Percentiles rank a stretch among this genome's conserved stretches.
Conservation (phyloP, 768 basidiomycete species). For the Myochromella boudieri region DNA sequence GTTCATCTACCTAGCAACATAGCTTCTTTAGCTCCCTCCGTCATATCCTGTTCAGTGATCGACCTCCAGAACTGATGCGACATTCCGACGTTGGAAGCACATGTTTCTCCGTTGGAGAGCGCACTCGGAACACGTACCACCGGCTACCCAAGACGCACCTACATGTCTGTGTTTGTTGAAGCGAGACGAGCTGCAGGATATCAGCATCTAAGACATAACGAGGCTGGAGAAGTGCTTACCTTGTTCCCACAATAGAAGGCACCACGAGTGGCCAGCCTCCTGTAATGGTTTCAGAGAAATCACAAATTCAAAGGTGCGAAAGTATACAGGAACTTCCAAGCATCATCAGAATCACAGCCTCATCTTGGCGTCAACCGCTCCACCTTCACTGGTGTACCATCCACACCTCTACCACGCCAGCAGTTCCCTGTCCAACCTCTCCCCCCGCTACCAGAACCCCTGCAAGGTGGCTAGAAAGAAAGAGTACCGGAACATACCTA, state of each 20-base stretch:
- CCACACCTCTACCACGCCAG: no score
- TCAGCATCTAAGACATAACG: no score
- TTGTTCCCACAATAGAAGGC: conserved; percentile 13
- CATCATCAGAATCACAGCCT: neutral
- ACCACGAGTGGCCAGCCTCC: conserved; percentile 11
- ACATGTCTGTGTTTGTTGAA: no score
- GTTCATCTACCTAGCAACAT: neutral
- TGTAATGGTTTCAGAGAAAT: conserved; percentile 17
- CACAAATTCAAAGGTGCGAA: conserved; percentile 8
- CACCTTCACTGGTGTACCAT: no score
- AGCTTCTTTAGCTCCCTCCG: neutral
- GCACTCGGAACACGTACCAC: neutral
- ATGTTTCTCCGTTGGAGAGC: neutral
- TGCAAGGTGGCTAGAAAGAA: no score
- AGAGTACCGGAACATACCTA: conserved; percentile 15
- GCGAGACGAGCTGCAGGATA: no score
- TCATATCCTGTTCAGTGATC: neutral
- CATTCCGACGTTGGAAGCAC: neutral
- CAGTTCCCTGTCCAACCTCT: no score
- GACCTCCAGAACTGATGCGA: conserved; percentile 2
- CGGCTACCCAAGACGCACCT: no score
- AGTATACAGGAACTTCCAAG: conserved; percentile 22
- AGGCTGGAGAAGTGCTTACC: conserved; percentile 16
- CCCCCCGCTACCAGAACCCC: no score
- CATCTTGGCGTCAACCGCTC: no score